These are phyloP conservation scores for Boletus subcaerulescens DNA, from an alignment of 768 basidiomycete genomes.

Conservation along the genomic window DNA sequence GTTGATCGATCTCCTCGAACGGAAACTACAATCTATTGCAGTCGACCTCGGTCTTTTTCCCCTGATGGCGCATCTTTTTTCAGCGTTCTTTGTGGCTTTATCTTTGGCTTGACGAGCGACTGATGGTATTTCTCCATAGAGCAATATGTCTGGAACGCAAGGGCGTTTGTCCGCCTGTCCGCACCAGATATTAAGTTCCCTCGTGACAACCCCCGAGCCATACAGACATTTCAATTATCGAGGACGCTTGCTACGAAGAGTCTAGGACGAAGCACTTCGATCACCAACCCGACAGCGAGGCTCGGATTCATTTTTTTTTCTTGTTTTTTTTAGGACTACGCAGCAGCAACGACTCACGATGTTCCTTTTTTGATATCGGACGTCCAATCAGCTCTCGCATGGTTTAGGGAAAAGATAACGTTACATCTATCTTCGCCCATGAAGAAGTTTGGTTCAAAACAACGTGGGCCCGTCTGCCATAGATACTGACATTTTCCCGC, in stretches of 20 bases:
- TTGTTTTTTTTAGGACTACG: neutral
- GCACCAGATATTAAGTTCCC: slow-evolving; percentile 2
- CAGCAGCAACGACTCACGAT: slow-evolving; percentile 9
- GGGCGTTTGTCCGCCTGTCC: slow-evolving; percentile 1
- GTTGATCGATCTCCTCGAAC: slow-evolving; percentile 9
- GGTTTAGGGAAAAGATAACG: slow-evolving; percentile 22
- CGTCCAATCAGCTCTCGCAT: slow-evolving; percentile 8
- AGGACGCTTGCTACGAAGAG: neutral
- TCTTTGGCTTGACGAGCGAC: slow-evolving; percentile 6
- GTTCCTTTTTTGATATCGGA: slow-evolving; percentile 5
- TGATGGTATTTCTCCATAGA: slow-evolving; percentile 3
- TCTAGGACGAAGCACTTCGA: slow-evolving; percentile 4
- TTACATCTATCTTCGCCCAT: slow-evolving; percentile 20
- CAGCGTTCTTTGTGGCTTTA: slow-evolving; percentile 9
- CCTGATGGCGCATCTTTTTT: slow-evolving; percentile 10
- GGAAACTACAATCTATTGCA: slow-evolving; percentile 4
- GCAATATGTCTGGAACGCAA: neutral
- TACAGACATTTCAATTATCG: slow-evolving; percentile 11
- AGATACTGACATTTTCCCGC: slow-evolving; percentile 30
- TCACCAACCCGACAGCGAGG: slow-evolving; percentile 7
- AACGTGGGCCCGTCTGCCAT: slow-evolving; percentile 27
- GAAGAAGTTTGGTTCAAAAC: slow-evolving; percentile 14
- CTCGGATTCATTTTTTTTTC: neutral
- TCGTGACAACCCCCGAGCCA: neutral
- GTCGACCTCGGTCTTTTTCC: slow-evolving; percentile 4